Base-by-base conservation (phyloP, 1,284 basidiomycete species). In the Pholiota adiposa region DNA sequence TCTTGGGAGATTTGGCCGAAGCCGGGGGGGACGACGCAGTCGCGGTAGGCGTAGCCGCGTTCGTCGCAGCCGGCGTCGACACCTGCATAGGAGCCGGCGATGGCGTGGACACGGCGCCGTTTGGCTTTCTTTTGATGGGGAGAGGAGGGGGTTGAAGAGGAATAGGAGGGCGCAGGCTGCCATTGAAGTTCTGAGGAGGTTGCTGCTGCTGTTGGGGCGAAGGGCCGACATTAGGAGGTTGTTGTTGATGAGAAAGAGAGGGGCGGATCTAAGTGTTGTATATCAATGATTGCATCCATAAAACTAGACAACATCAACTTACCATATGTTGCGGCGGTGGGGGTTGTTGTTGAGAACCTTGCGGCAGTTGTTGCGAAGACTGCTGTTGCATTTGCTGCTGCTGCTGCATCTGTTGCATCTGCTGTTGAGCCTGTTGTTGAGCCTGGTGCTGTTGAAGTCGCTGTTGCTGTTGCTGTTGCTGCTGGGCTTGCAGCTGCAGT, bases 41-140 rank as follows among this genome's bases (percentile, higher is more conserved):
- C 33, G 74, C 73, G 25, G 77, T 81, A 2, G 85, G 78, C 4
- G 85, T 87, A 0, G 79, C 70, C 1, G 83, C 76, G 61, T 75
- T 83, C n/a, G 55, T 83, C 25, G 55, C 75, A 43, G 76, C 80
- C 12, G 88, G 85, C 1, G 88, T 87, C 0, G 83, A 75, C 0
- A 76, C 79, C 3, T 77, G 73, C 6, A 77, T 72, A 4, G 80
- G 73, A 3, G 71, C 70, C 16, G 77, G 75, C 19, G 75, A 75
- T 19, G 74, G 74, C 8, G 75, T 77, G 3, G 78, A 75, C 8
- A 73, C 64, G 58, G 71, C 64, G 23, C 57, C 66, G 51, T 52
- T 55, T 33, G 58, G 48, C 38, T 59, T 73, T 72, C 73, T 75
- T 75, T 69, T 69, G 14, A 61, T 51, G 25, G 73, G n/a, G n/a